These are phyloP conservation scores for Ceratobasidium theobromae DNA, from an alignment of 1,284 basidiomycete genomes.

Conservation along the genomic window DNA sequence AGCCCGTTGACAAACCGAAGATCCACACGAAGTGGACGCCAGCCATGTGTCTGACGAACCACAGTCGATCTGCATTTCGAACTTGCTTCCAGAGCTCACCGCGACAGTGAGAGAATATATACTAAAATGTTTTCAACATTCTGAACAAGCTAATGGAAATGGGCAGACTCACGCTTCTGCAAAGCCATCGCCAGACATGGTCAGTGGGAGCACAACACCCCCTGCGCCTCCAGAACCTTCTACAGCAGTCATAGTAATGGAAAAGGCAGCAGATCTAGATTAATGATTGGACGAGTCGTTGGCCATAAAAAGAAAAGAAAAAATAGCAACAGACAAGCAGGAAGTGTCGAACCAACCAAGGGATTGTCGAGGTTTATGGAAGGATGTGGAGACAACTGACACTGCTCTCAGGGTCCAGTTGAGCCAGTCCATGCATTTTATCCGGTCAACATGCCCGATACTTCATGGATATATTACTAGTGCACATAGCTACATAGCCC, in stretches of 20 bases:
- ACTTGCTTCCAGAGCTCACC: slow-evolving; percentile 1
- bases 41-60: slow-evolving; percentile 24
- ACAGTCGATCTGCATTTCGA: slow-evolving; percentile 22
- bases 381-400: slow-evolving; percentile 2
- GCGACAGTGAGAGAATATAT: slow-evolving; percentile 9
- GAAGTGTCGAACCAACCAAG: too few species aligned
- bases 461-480: not conserved
- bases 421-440: not conserved
- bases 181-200: slow-evolving; percentile 27
- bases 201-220: slow-evolving; percentile 24
- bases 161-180: slow-evolving; percentile 3
- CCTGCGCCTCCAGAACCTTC: slow-evolving; percentile 20
- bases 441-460: not conserved
- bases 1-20: slow-evolving; percentile 10
- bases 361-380: slow-evolving; percentile 7
- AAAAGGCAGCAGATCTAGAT: too few species aligned
- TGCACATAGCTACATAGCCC: not conserved
- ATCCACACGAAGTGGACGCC: slow-evolving; percentile 10
- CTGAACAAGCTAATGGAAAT: not conserved
- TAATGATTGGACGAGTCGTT: too few species aligned
- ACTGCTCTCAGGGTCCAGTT: slow-evolving; percentile 8
- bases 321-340: too few species aligned
- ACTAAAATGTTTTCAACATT: not conserved
- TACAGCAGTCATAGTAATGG: not conserved
- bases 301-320: too few species aligned